A percentile compares a stretch with the other conserved stretches of the same genome.
Evolutionary conservation across 495 filamentous ascomycete species (phyloP).

Genomic region (Chaetomium fimeti): DNA sequence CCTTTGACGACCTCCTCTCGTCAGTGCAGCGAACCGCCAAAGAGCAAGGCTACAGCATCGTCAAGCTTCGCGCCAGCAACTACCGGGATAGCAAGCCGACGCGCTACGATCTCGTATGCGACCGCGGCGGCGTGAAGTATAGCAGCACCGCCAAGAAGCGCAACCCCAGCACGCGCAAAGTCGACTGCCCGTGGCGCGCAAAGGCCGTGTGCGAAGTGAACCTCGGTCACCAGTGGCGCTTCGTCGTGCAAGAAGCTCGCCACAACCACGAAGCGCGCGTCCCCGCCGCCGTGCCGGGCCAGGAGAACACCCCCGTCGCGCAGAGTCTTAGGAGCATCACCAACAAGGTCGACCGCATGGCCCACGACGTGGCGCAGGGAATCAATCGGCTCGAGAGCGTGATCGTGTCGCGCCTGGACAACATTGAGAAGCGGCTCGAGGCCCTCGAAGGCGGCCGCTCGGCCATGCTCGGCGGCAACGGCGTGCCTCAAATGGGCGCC

Average conservation of each 20-base stretch:
- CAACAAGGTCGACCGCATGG: conserved; percentile 51
- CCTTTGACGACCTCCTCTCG: conserved; percentile 47
- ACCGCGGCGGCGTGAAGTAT: conserved; percentile 55
- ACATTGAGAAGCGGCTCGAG: conserved; percentile 47
- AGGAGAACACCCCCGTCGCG: conserved; percentile 47
- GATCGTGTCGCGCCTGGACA: conserved; percentile 37
- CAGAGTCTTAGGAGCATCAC: conserved; percentile 47
- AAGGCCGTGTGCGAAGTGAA: conserved; percentile 55
- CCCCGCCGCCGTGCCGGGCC: conserved; percentile 41
- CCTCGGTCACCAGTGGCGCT: conserved; percentile 52
- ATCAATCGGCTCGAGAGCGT: conserved; percentile 31
- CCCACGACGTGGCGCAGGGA: conserved; percentile 43
- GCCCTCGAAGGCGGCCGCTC: conserved; percentile 40
- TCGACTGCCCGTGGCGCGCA: conserved; percentile 53
- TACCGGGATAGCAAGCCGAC: conserved; percentile 53
- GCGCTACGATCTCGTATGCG: conserved; percentile 53
- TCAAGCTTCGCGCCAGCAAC: conserved; percentile 53
- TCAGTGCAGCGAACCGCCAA: conserved; percentile 48
- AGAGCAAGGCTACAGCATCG: conserved; percentile 51
- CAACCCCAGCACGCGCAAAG: conserved; percentile 52
- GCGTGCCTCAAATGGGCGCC: conserved; percentile 31
- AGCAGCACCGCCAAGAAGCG: conserved; percentile 54
- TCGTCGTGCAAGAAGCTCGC: conserved; percentile 45
- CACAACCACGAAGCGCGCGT: conserved; percentile 53
- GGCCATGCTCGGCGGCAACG: conserved; percentile 30